These are phyloP conservation scores for Mariannaea sp. DNA, from an alignment of 2,329 filamentous ascomycete genomes.

Conservation along the genomic window DNA sequence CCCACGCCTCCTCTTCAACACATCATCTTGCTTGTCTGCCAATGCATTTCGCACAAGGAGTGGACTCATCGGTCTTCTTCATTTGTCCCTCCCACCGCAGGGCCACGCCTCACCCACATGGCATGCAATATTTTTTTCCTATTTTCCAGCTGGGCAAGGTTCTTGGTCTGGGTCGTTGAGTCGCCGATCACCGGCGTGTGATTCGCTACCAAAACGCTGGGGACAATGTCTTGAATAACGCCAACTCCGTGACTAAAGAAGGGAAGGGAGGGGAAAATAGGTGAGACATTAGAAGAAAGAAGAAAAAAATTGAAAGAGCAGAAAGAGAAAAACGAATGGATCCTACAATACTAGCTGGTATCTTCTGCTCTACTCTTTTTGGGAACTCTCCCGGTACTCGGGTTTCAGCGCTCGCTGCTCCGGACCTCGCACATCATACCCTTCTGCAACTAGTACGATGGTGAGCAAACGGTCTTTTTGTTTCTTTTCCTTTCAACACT, in stretches of 20 bases:
- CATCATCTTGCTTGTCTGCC: neutral
- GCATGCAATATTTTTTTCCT: conserved; percentile 11
- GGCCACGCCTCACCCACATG: conserved; percentile 1
- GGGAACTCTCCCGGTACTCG: no score
- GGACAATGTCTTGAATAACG: conserved; percentile 29
- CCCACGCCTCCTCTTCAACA: neutral
- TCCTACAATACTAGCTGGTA: no score
- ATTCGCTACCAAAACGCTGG: conserved; percentile 43
- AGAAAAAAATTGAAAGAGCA: no score
- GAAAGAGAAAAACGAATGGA: no score
- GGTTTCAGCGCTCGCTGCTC: no score
- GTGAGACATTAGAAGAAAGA: conserved; percentile 7
- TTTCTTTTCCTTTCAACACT: no score
- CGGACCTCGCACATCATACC: no score
- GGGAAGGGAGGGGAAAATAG: no score
- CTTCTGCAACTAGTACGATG: no score
- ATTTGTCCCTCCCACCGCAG: neutral
- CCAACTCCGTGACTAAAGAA: no score
- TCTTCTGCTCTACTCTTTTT: no score
- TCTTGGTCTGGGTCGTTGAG: conserved; percentile 20
- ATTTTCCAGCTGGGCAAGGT: conserved; percentile 40
- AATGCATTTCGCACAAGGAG: neutral
- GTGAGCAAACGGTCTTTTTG: no score
- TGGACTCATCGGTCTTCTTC: neutral
- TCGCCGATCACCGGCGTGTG: conserved; percentile 29